Conservation (phyloP, 805 yeast genomes). For the Torulaspora microellipsoides region DNA sequence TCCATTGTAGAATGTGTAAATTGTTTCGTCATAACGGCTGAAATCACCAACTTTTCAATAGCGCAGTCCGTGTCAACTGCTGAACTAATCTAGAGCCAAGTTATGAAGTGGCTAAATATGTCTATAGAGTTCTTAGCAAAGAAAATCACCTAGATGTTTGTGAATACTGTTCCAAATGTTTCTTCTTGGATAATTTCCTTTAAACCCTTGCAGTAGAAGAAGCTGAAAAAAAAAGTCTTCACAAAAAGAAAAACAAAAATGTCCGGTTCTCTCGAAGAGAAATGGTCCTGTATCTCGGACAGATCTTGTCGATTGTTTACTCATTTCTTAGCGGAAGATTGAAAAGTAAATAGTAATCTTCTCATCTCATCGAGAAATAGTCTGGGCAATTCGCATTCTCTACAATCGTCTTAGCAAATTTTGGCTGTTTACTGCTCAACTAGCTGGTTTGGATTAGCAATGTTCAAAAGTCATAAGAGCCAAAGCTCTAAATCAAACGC, state of each 20-base stretch:
- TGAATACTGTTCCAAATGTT: too few relatives aligned
- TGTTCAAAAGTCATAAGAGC: too few relatives aligned
- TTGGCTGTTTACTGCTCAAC: too few relatives aligned
- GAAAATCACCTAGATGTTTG: too few relatives aligned
- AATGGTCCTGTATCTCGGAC: not conserved
- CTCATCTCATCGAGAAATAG: too few relatives aligned
- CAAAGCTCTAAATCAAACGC: not conserved
- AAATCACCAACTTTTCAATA: not conserved
- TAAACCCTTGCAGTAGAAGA: not conserved
- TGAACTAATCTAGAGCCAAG: not conserved
- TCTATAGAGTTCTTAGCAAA: too few relatives aligned
- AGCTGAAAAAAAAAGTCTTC: not conserved
- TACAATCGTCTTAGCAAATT: too few relatives aligned
- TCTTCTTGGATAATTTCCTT: too few relatives aligned
- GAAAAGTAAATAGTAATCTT: not conserved
- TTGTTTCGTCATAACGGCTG: constrained; percentile 23
- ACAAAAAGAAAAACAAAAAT: not conserved
- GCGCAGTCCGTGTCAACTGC: not conserved
- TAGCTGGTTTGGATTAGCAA: too few relatives aligned
- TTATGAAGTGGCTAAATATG: too few relatives aligned
- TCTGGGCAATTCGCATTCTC: too few relatives aligned
- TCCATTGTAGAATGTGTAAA: constrained; percentile 27
- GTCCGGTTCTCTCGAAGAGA: not conserved
- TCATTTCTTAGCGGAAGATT: not conserved
- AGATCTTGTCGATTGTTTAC: not conserved